Percentiles rank a stretch among this genome's conserved stretches.
Evolutionary conservation across 2,329 filamentous ascomycete genomes (phyloP).

Genomic region (Penicillium sp.): DNA sequence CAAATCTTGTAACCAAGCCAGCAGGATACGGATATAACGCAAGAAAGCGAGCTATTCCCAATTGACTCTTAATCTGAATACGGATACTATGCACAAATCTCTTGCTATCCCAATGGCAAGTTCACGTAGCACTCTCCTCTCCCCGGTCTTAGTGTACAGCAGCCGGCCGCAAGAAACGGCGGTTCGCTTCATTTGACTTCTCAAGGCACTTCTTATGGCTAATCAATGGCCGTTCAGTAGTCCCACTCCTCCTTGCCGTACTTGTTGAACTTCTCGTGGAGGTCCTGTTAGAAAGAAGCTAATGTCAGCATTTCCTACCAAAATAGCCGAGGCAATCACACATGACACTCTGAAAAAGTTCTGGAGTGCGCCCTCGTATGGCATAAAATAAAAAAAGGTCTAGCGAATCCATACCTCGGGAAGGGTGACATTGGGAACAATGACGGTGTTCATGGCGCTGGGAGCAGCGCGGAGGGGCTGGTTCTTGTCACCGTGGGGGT

Average conservation of each 20-base stretch:
- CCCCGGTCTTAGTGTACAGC: constrained; percentile 35
- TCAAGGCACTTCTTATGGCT: constrained; percentile 11
- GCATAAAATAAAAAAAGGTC: neutral
- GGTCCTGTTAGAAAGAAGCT: constrained; percentile 55
- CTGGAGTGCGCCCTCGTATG: neutral
- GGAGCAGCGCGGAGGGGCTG: constrained; percentile 82
- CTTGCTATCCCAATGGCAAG: constrained; percentile 26
- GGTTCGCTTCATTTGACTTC: constrained; percentile 18
- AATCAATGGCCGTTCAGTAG: constrained; percentile 31
- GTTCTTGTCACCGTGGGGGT: constrained; percentile 79
- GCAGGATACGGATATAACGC: neutral
- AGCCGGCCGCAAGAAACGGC: constrained; percentile 20
- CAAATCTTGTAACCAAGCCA: neutral
- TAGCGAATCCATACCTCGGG: constrained; percentile 65
- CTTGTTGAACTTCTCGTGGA: constrained; percentile 99
- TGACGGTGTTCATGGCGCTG: constrained; percentile 90
- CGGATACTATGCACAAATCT: constrained; percentile 37
- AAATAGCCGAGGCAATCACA: neutral
- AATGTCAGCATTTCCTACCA: constrained; percentile 9
- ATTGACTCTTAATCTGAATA: constrained; percentile 33
- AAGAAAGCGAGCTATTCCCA: constrained; percentile 31
- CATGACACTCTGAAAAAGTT: neutral
- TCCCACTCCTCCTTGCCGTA: constrained; percentile 92
- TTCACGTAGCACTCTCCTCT: constrained; percentile 25
- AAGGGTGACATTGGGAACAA: constrained; percentile 89